Percentiles rank a stretch among this genome's conserved stretches.
These are phyloP conservation scores for Thalia dealbata DNA, from an alignment of 176 grass and related monocot genomes.

Conservation along the genomic window DNA sequence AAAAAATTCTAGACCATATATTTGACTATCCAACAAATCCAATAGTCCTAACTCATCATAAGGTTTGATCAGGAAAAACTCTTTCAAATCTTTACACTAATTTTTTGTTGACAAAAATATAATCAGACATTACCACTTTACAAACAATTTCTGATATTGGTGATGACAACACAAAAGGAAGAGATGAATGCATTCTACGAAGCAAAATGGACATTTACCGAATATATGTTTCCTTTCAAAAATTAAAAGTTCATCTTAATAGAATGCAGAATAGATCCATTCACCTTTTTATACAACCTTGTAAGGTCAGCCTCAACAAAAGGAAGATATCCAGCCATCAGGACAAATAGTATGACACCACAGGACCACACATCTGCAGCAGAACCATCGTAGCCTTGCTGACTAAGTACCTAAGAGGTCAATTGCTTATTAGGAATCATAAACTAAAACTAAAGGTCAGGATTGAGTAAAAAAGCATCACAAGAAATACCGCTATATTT, in stretches of 20 bases:
- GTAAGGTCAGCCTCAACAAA: slow-evolving; percentile 73
- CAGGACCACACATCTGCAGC: slow-evolving; percentile 96
- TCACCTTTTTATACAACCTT: slow-evolving; percentile 72
- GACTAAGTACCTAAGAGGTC: slow-evolving; percentile 57
- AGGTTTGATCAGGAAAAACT: too few relatives aligned
- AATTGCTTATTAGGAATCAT: neutral
- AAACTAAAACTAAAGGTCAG: neutral
- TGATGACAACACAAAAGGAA: neutral
- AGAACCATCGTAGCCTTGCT: slow-evolving; percentile 77
- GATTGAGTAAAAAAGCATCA: neutral
- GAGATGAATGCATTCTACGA: neutral
- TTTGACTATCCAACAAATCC: too few relatives aligned
- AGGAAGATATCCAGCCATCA: slow-evolving; percentile 96
- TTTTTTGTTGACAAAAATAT: too few relatives aligned
- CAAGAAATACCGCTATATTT: neutral
- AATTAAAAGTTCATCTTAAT: neutral
- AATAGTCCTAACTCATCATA: too few relatives aligned
- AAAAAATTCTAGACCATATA: too few relatives aligned
- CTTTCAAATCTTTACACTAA: too few relatives aligned
- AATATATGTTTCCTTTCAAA: neutral
- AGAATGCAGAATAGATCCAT: neutral
- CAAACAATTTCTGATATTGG: too few relatives aligned
- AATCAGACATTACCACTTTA: too few relatives aligned
- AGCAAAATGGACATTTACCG: neutral
- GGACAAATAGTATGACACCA: slow-evolving; percentile 89